Percentiles rank a stretch among this genome's conserved stretches.
Conservation (phyloP, 2,329 filamentous ascomycete species). For the Arthrinium puccinioides region DNA sequence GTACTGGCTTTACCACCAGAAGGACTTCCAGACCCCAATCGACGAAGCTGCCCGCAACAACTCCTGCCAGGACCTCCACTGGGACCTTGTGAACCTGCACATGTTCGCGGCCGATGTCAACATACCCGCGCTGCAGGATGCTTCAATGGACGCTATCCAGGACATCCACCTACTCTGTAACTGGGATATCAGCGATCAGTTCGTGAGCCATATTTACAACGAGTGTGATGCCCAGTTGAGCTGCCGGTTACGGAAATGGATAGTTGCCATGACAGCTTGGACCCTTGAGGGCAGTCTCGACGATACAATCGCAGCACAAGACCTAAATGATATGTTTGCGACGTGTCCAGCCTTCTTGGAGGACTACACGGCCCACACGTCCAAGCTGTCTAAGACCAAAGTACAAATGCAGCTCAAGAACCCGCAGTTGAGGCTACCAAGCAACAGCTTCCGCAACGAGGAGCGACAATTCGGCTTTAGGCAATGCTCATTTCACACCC, state of each 20-base stretch:
- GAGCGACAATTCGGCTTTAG: slow-evolving; percentile 54
- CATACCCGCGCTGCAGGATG: slow-evolving; percentile 44
- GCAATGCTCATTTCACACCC: slow-evolving; percentile 54
- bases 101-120: slow-evolving; percentile 47
- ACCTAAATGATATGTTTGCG: slow-evolving; percentile 35
- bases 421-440: slow-evolving; percentile 50
- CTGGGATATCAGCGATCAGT: slow-evolving; percentile 47
- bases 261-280: slow-evolving; percentile 55
- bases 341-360: slow-evolving; percentile 36
- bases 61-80: slow-evolving; percentile 37
- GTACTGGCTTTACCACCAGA: slow-evolving; percentile 22
- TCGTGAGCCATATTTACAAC: slow-evolving; percentile 46
- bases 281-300: slow-evolving; percentile 33
- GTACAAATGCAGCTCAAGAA: slow-evolving; percentile 51
- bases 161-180: slow-evolving; percentile 51
- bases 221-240: slow-evolving; percentile 41
- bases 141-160: slow-evolving; percentile 50
- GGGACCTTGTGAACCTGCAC: slow-evolving; percentile 49
- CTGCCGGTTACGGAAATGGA: slow-evolving; percentile 49
- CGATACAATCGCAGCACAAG: slow-evolving; percentile 19
- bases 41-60: slow-evolving; percentile 15
- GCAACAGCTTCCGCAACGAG: slow-evolving; percentile 47
- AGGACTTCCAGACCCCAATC: slow-evolving; percentile 17
- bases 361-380: slow-evolving; percentile 45
- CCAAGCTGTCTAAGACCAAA: slow-evolving; percentile 42